phyloP scores from a whole-genome alignment of 1,284 basidiomycete genomes.

The Trichosporon inkin region DNA sequence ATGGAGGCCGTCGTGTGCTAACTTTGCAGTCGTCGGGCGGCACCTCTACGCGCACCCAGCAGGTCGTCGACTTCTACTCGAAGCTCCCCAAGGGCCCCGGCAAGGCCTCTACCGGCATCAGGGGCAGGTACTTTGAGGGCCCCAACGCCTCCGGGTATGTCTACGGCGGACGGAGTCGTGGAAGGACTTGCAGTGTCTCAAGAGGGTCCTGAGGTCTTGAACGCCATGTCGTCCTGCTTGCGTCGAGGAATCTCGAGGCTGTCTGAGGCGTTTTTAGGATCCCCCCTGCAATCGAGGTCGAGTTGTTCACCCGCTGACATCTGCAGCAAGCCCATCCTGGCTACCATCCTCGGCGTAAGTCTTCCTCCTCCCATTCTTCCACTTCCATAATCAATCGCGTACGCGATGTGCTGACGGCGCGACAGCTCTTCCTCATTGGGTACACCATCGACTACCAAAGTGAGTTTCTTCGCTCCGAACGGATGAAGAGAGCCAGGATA shows the following conservation, averaged over 20 bases:
- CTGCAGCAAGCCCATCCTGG: constrained; percentile 58
- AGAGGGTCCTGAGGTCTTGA: too few relatives aligned
- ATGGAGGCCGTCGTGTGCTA: neutral
- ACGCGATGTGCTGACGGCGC: neutral
- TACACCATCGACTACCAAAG: constrained; percentile 90
- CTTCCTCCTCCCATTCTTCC: neutral
- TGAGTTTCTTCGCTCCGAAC: constrained; percentile 53
- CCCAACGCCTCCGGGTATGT: constrained; percentile 70
- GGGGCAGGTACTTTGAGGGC: constrained; percentile 74
- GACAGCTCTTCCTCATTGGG: constrained; percentile 66
- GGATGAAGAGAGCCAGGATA: neutral
- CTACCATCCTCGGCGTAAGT: constrained; percentile 59
- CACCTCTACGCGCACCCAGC: constrained; percentile 67
- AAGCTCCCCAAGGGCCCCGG: constrained; percentile 70
- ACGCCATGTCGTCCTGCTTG: constrained; percentile 37
- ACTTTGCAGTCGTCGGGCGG: constrained; percentile 64
- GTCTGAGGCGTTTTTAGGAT: neutral
- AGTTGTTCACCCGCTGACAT: constrained; percentile 19
- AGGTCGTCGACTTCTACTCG: constrained; percentile 90
- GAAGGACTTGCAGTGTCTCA: neutral
- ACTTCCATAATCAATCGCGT: neutral
- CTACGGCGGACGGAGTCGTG: neutral
- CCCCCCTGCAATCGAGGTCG: too few relatives aligned
- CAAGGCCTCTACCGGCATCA: constrained; percentile 62
- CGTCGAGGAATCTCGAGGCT: neutral